Evolutionary conservation across 805 yeast genomes (phyloP).

Genomic region (Teunomyces atbi): DNA sequence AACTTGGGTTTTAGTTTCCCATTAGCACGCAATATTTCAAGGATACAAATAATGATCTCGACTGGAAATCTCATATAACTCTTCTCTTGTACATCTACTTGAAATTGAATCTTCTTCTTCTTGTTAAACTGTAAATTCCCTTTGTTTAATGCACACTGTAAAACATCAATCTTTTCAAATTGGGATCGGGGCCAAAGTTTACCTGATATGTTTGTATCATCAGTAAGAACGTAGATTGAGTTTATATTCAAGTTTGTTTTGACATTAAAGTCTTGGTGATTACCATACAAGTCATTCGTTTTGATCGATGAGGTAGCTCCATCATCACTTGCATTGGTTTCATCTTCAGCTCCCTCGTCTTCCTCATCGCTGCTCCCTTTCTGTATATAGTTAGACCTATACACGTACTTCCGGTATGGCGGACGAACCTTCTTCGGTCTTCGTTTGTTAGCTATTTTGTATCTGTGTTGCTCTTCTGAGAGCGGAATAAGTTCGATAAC

Average conservation of each 20-base stretch:
- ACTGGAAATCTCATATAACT: constrained; percentile 37
- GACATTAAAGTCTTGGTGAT: constrained; percentile 24
- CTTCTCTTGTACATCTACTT: constrained; percentile 13
- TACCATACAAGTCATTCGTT: constrained; percentile 15
- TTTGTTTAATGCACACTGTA: constrained; percentile 30
- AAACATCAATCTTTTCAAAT: constrained; percentile 51
- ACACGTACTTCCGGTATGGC: constrained; percentile 74
- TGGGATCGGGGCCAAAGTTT: constrained; percentile 49
- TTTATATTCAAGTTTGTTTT: constrained; percentile 27
- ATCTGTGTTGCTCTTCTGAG: not conserved
- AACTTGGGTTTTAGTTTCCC: constrained; percentile 45
- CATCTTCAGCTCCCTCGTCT: constrained; percentile 14
- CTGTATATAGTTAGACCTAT: constrained; percentile 38
- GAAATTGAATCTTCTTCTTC: constrained; percentile 11
- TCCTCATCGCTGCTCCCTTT: constrained; percentile 26
- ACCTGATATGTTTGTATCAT: constrained; percentile 18
- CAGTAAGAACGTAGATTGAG: constrained; percentile 34
- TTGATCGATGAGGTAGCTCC: not conserved
- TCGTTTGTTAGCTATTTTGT: constrained; percentile 77
- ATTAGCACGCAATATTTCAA: constrained; percentile 26
- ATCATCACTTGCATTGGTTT: constrained; percentile 16
- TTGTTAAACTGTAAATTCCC: constrained; percentile 21
- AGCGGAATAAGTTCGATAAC: not conserved
- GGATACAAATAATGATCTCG: constrained; percentile 32
- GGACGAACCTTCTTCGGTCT: constrained; percentile 82